Base-by-base conservation (phyloP, 768 basidiomycete genomes). In the Boletellus ananas region DNA sequence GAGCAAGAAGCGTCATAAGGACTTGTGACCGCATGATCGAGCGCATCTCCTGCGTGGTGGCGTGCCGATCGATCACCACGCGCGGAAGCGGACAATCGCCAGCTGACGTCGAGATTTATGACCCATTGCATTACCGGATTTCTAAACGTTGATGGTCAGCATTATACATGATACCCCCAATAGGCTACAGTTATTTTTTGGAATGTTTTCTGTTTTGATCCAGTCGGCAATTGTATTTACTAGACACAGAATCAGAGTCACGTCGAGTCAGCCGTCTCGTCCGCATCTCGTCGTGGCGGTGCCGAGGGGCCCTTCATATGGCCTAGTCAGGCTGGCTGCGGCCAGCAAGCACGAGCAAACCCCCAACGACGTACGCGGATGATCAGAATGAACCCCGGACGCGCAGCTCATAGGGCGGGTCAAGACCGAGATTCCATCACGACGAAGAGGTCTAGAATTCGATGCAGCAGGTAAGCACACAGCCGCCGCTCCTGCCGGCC, bases 1-100 rank as follows among this genome's bases (percentile, higher is more conserved):
- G 48, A 70, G 68, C 58, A 56, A 4, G 56, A 70, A 67, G 38
- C 65, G 66, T 52, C 66, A 67, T 23, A 63, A 61, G 42, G 56
- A 56, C 18, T 36, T 60, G 4, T 27, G 45, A 49, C 17, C 27
- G 35, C 36, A 34, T 56, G 58, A 64, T 58, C 50, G 46, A 38
- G 45, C 45, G 23, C 23, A 25, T 39, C 34, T 29, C 47, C 17
- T 49, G 48, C 45, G n/a, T 51, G 29, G 34, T 20, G 39, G 34
- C 55, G 49, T 57, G 51, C 37, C 52, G 59, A 60, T 64, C 64
- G 61, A 64, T 61, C 57, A 38, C n/a, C 29, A 36, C 10, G 33
- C 49, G 40, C 43, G 10, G 45, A 49, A 43, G 56, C 23, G 34
- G 34, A 25, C 40, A 34, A 36, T 39, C 18, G 18, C 27, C 40